phyloP scores from a whole-genome alignment of 495 filamentous ascomycete species.

The Xylaria flabelliformis region DNA sequence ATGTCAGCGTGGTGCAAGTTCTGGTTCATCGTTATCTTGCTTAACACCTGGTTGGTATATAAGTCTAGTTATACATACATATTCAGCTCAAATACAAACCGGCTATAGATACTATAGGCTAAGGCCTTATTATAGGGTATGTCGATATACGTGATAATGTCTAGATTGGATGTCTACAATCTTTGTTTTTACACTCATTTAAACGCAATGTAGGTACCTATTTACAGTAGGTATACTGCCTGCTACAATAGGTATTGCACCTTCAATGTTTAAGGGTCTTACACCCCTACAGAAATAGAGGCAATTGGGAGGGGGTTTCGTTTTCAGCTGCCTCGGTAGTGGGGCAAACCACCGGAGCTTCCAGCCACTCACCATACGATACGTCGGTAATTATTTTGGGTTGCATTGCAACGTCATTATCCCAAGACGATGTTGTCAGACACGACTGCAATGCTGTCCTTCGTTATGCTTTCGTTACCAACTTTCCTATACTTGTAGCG shows the following conservation, averaged over 20 bases:
- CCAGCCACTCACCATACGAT: conserved; percentile 7
- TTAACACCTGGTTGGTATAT: not conserved
- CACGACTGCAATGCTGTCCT: not conserved
- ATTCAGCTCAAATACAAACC: not conserved
- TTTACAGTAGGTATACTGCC: too few relatives aligned
- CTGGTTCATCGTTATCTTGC: not conserved
- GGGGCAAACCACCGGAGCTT: not conserved
- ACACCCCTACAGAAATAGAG: not conserved
- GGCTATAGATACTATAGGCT: not conserved
- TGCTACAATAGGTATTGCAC: too few relatives aligned
- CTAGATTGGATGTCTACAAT: not conserved
- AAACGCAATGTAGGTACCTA: not conserved
- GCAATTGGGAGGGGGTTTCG: not conserved
- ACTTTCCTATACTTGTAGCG: not conserved
- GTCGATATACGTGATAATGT: not conserved
- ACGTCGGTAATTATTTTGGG: not conserved
- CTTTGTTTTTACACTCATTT: not conserved
- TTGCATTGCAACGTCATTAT: conserved; percentile 23
- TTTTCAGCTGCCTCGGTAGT: conserved; percentile 20
- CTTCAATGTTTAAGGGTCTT: not conserved
- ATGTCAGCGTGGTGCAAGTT: not conserved
- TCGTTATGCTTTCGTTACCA: not conserved
- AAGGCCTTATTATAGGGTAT: not conserved
- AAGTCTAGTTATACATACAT: not conserved
- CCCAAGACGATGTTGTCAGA: not conserved